Evolutionary conservation across 768 basidiomycete species (phyloP).

Genomic region (Tricholoma terreum): DNA sequence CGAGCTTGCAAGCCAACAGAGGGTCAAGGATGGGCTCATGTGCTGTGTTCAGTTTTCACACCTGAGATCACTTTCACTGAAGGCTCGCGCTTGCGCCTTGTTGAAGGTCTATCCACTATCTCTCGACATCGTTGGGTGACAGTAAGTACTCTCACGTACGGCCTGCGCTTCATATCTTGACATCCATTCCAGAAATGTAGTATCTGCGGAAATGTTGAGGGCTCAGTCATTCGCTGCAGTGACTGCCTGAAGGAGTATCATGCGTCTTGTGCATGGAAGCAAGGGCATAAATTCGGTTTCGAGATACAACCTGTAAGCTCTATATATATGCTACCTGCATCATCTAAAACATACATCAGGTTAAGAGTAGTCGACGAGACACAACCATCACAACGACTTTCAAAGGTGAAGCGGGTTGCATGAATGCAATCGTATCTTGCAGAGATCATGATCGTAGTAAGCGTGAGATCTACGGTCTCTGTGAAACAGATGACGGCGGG

Average conservation of each 20-base stretch:
- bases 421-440: constrained; percentile 77
- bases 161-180: neutral
- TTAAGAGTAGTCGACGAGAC: constrained; percentile 75
- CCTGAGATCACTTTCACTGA: constrained; percentile 85
- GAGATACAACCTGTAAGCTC: constrained; percentile 77
- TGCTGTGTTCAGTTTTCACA: constrained; percentile 85
- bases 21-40: constrained; percentile 89
- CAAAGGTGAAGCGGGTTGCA: constrained; percentile 73
- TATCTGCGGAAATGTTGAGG: constrained; percentile 68
- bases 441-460: constrained; percentile 67
- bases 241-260: constrained; percentile 85
- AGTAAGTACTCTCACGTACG: constrained; percentile 41
- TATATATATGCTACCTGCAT: neutral
- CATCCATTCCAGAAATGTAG: constrained; percentile 56
- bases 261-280: constrained; percentile 85
- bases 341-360: constrained; percentile 39
- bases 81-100: constrained; percentile 65
- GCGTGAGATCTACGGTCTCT: constrained; percentile 75
- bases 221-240: constrained; percentile 79
- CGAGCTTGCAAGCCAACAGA: constrained; percentile 87
- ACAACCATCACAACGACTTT: constrained; percentile 64
- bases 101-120: constrained; percentile 82
- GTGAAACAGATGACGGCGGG: constrained; percentile 77
- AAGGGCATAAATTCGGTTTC: constrained; percentile 85
- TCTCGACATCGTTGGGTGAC: constrained; percentile 68